These are phyloP conservation scores for Gelatoporia subvermispora DNA, from an alignment of 768 basidiomycete genomes.

Conservation along the genomic window DNA sequence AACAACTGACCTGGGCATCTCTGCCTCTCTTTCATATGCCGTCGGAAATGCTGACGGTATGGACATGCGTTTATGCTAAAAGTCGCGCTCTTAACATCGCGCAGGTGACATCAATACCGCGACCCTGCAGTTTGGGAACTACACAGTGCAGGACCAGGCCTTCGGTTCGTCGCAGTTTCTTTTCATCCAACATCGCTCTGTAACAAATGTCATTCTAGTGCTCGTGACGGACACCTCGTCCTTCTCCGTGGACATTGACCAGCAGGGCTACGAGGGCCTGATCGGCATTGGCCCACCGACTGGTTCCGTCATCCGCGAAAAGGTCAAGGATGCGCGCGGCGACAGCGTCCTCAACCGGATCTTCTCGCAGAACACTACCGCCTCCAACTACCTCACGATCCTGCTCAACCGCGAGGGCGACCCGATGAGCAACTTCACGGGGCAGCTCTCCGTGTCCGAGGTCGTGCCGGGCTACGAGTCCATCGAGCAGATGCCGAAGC, in stretches of 20 bases:
- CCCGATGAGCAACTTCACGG: slow-evolving; percentile 44
- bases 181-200: neutral
- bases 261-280: slow-evolving; percentile 65
- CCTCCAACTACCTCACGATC: slow-evolving; percentile 64
- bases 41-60: slow-evolving; percentile 61
- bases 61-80: slow-evolving; percentile 3
- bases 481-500: slow-evolving; percentile 56
- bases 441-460: slow-evolving; percentile 69
- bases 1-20: slow-evolving; percentile 51
- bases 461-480: slow-evolving; percentile 56
- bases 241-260: slow-evolving; percentile 56
- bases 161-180: slow-evolving; percentile 42
- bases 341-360: slow-evolving; percentile 61
- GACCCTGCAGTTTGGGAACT: slow-evolving; percentile 48
- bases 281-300: slow-evolving; percentile 76
- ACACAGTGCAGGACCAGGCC: slow-evolving; percentile 58
- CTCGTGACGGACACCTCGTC: slow-evolving; percentile 57
- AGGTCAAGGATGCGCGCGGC: slow-evolving; percentile 43
- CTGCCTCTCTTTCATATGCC: slow-evolving; percentile 58
- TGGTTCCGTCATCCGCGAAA: slow-evolving; percentile 59
- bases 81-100: too few species aligned
- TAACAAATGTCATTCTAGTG: slow-evolving; percentile 34
- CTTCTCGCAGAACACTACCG: slow-evolving; percentile 53
- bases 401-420: slow-evolving; percentile 59
- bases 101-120: slow-evolving; percentile 56